phyloP scores from a whole-genome alignment of 257 asterid genomes.

The Salvia miltiorrhiza region DNA sequence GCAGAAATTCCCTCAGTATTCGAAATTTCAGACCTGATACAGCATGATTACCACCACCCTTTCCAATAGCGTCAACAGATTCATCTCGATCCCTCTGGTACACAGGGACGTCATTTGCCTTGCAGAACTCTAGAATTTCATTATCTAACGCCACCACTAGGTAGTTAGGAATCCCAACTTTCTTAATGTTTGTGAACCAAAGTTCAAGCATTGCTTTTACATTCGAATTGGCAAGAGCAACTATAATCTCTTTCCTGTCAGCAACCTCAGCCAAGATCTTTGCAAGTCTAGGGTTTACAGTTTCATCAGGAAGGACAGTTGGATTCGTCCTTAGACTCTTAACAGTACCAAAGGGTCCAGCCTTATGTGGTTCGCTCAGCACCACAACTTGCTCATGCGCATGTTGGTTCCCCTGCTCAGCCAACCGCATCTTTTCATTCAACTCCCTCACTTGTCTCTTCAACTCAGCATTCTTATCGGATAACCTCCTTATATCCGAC shows the following conservation, averaged over 20 bases:
- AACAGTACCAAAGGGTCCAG: constrained; percentile 74
- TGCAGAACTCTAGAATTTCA: constrained; percentile 50
- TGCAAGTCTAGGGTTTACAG: constrained; percentile 68
- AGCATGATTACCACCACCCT: constrained; percentile 59
- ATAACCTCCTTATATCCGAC: constrained; percentile 42
- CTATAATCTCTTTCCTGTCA: constrained; percentile 60
- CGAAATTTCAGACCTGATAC: constrained; percentile 73
- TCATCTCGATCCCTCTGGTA: constrained; percentile 68
- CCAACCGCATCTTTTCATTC: constrained; percentile 51
- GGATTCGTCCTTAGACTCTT: constrained; percentile 74
- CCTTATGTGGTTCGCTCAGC: constrained; percentile 52
- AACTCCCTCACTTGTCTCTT: constrained; percentile 60
- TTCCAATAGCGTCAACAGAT: constrained; percentile 53
- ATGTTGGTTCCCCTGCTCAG: constrained; percentile 44
- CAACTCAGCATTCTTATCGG: constrained; percentile 49
- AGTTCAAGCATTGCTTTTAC: constrained; percentile 60
- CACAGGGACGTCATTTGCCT: constrained; percentile 53
- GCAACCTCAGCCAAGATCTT: constrained; percentile 59
- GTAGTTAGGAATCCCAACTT: constrained; percentile 58
- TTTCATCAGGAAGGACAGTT: constrained; percentile 56
- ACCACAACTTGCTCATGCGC: constrained; percentile 41
- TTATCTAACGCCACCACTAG: constrained; percentile 80
- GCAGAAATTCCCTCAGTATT: constrained; percentile 80
- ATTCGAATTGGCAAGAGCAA: constrained; percentile 76
- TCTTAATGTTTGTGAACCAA: constrained; percentile 62